These are phyloP conservation scores for Cardamine occulta DNA, from an alignment of 345 rosid species.

Conservation along the genomic window DNA sequence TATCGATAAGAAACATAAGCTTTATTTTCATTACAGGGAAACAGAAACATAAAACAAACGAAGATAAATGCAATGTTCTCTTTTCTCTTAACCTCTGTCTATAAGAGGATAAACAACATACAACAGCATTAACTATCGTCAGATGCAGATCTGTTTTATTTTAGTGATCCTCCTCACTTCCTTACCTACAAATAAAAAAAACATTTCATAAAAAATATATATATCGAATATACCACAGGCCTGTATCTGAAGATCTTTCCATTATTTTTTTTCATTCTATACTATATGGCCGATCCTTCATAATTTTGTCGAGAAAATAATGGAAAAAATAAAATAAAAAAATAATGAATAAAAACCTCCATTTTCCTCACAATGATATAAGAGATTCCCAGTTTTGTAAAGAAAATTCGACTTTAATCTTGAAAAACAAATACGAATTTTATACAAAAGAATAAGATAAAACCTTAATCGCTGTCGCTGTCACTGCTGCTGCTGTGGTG, in stretches of 20 bases:
- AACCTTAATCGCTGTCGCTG: constrained; percentile 70
- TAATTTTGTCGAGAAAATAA: background rate
- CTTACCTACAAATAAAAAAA: constrained; percentile 11
- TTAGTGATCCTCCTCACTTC: background rate
- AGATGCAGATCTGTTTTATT: constrained; percentile 33
- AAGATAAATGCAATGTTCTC: constrained; percentile 4
- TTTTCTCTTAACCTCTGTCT: background rate
- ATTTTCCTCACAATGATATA: no score
- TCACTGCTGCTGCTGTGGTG: constrained; percentile 63
- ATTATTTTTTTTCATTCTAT: background rate
- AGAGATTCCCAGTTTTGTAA: background rate
- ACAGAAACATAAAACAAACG: constrained; percentile 16
- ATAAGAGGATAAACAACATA: background rate
- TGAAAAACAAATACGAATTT: background rate
- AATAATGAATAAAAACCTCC: no score
- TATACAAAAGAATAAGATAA: background rate
- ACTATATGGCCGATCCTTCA: background rate
- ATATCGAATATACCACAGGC: background rate
- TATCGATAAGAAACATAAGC: constrained; percentile 12
- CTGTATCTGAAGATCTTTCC: background rate
- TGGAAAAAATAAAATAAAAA: background rate
- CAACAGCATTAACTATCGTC: constrained; percentile 14
- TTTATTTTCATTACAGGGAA: constrained; percentile 19
- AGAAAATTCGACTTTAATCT: background rate
- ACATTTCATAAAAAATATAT: background rate